phyloP scores from a whole-genome alignment of 202 grass and related monocot species.

The Cymbopogon flexuosus region DNA sequence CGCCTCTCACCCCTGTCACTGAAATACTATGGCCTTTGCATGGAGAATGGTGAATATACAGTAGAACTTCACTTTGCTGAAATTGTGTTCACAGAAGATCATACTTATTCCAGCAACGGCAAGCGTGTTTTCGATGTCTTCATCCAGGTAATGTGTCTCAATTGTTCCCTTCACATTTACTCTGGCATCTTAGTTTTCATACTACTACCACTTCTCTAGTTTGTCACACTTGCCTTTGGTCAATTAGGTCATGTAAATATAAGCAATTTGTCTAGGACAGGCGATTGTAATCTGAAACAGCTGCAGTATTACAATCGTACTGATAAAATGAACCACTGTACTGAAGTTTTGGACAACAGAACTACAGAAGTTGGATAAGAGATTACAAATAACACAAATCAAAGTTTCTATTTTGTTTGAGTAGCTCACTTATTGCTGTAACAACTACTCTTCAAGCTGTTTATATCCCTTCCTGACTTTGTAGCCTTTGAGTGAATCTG shows the following conservation, averaged over 20 bases:
- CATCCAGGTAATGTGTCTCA: constrained; percentile 57
- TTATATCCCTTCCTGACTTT: not conserved
- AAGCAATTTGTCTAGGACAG: not conserved
- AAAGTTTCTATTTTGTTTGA: not conserved
- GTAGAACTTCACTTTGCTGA: constrained; percentile 84
- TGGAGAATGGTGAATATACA: constrained; percentile 66
- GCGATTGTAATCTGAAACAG: not conserved
- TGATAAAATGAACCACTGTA: not conserved
- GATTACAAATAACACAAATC: not conserved
- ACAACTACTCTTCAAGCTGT: not conserved
- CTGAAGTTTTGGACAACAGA: not conserved
- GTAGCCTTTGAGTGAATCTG: not conserved
- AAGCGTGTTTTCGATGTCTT: constrained; percentile 81
- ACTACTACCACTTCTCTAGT: not conserved
- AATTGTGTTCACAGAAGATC: constrained; percentile 73
- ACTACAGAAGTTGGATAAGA: not conserved
- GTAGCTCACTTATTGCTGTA: not conserved
- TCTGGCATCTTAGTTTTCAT: not conserved
- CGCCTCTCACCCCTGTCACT: constrained; percentile 78
- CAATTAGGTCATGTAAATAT: not conserved
- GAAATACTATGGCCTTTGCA: constrained; percentile 82
- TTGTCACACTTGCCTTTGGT: constrained; percentile 10
- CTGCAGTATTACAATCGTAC: not conserved
- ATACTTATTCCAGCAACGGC: constrained; percentile 70
- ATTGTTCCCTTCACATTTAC: not conserved